A percentile compares a stretch with the other conserved stretches of the same genome.
phyloP scores from a whole-genome alignment of 768 basidiomycete genomes.

The Podaxis carcinomalis region DNA sequence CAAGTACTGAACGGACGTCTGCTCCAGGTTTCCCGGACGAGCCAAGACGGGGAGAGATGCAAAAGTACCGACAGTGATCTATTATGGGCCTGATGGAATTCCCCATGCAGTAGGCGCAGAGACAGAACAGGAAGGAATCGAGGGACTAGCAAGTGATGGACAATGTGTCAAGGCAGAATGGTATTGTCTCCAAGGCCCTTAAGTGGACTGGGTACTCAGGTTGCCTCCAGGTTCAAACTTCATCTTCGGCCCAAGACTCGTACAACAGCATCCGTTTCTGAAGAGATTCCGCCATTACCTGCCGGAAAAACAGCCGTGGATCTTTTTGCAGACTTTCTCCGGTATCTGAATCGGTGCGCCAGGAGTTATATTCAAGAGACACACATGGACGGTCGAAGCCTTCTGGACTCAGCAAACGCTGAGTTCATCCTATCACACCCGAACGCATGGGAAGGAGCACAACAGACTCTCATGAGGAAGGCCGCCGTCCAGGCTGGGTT shows the following conservation, averaged over 20 bases:
- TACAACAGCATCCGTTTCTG: background rate
- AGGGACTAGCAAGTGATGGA: background rate
- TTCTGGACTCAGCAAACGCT: constrained; percentile 18
- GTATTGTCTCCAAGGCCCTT: background rate
- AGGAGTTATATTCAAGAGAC: constrained; percentile 32
- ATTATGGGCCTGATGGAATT: background rate
- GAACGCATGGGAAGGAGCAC: constrained; percentile 51
- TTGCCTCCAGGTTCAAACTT: background rate
- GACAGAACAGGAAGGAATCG: background rate
- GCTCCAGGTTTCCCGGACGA: constrained; percentile 19
- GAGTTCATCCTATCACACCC: constrained; percentile 45
- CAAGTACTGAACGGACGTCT: background rate
- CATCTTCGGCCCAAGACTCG: background rate
- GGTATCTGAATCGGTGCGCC: constrained; percentile 34
- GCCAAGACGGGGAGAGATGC: constrained; percentile 22
- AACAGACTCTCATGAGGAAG: constrained; percentile 44
- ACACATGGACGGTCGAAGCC: constrained; percentile 29
- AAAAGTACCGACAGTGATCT: constrained; percentile 27
- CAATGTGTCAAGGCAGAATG: background rate
- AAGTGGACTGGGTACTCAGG: background rate
- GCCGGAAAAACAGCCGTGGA: constrained; percentile 27
- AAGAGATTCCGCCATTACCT: constrained; percentile 25
- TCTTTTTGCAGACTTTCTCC: constrained; percentile 37
- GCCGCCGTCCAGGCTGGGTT: constrained; percentile 45
- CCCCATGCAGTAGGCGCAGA: background rate